These are phyloP conservation scores for Lasiosphaeris hirsuta DNA, from an alignment of 495 filamentous ascomycete species.

Conservation along the genomic window DNA sequence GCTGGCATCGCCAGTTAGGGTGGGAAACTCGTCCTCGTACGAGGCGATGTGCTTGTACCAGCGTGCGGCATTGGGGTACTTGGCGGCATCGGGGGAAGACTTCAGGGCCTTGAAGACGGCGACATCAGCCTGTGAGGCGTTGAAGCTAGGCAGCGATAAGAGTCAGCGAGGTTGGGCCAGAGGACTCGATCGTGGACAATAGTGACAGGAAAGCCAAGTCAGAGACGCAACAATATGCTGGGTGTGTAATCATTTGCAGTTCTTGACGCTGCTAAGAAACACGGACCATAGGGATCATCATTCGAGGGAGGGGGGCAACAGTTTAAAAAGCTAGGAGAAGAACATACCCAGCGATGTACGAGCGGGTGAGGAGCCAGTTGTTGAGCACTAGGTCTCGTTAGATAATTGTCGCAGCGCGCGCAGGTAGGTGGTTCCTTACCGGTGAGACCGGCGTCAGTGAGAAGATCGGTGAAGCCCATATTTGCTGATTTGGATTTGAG, in stretches of 20 bases:
- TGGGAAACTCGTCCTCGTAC: constrained; percentile 85
- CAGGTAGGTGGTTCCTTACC: constrained; percentile 52
- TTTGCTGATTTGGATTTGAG: constrained; percentile 5
- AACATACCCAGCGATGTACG: constrained; percentile 88
- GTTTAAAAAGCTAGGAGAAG: neutral
- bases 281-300: constrained; percentile 98
- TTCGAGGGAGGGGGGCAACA: constrained; percentile 25
- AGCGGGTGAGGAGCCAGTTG: constrained; percentile 83
- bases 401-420: neutral
- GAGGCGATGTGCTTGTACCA: constrained; percentile 99
- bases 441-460: constrained; percentile 80
- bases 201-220: constrained; percentile 45
- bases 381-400: constrained; percentile 69
- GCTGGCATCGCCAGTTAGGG: constrained; percentile 86
- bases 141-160: constrained; percentile 52
- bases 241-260: constrained; percentile 80
- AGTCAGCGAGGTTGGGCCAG: constrained; percentile 10
- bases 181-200: neutral
- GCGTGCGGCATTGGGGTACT: constrained; percentile 90
- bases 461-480: constrained; percentile 96
- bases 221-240: constrained; percentile 78
- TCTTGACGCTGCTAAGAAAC: constrained; percentile 99
- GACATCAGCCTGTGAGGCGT: constrained; percentile 92
- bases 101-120: constrained; percentile 87
- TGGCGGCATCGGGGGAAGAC: constrained; percentile 67